Evolutionary conservation across 495 filamentous ascomycete species (phyloP).

Genomic region (Trichoderma asperelloides): DNA sequence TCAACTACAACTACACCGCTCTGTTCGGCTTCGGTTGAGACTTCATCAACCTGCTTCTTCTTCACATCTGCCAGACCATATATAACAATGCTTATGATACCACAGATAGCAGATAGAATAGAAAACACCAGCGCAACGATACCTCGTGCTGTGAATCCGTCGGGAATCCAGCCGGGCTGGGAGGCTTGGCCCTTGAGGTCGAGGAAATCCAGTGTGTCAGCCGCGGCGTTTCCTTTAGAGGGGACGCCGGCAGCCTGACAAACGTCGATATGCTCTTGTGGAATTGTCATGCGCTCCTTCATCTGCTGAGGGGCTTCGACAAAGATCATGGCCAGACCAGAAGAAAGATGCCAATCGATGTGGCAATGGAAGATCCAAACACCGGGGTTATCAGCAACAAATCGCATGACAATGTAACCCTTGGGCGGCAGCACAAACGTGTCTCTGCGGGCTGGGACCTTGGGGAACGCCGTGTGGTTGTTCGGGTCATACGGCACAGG

Average conservation of each 20-base stretch:
- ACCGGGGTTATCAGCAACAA: slow-evolving; percentile 36
- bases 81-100: slow-evolving; percentile 57
- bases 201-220: slow-evolving; percentile 46
- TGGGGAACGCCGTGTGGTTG: slow-evolving; percentile 32
- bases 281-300: slow-evolving; percentile 48
- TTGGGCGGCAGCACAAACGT: slow-evolving; percentile 31
- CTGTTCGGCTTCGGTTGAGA: not conserved
- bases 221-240: slow-evolving; percentile 55
- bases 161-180: slow-evolving; percentile 9
- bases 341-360: slow-evolving; percentile 43
- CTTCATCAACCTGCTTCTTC: not conserved
- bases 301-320: slow-evolving; percentile 53
- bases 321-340: slow-evolving; percentile 47
- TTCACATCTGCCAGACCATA: slow-evolving; percentile 43
- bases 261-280: slow-evolving; percentile 39
- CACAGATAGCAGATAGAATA: slow-evolving; percentile 55
- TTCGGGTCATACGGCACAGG: slow-evolving; percentile 42
- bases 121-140: slow-evolving; percentile 70
- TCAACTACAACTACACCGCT: not conserved
- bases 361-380: slow-evolving; percentile 50
- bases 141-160: slow-evolving; percentile 56
- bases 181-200: slow-evolving; percentile 40
- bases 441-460: slow-evolving; percentile 45
- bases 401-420: slow-evolving; percentile 32
- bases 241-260: slow-evolving; percentile 38